Evolutionary conservation across 202 grass and related monocot species (phyloP).

Genomic region (Sporobolus alterniflorus): DNA sequence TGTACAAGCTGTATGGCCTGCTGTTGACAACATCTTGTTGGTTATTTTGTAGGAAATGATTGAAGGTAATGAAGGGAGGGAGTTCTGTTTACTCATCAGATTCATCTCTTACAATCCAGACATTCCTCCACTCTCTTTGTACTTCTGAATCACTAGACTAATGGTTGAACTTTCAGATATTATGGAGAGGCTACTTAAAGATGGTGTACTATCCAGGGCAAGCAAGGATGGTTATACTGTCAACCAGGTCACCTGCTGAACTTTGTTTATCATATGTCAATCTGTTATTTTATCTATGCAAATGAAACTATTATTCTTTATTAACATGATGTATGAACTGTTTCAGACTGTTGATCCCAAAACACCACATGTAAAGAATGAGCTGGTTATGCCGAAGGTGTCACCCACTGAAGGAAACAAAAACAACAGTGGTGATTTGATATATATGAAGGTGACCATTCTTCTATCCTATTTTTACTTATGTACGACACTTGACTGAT

Average conservation of each 20-base stretch:
- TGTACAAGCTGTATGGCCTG: constrained; percentile 5
- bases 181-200: constrained; percentile 82
- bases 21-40: constrained; percentile 35
- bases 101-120: constrained; percentile 17
- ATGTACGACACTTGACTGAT: constrained; percentile 12
- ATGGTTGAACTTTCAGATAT: constrained; percentile 63
- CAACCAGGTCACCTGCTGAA: constrained; percentile 65
- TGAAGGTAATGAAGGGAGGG: constrained; percentile 73
- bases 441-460: constrained; percentile 90
- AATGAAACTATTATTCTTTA: not conserved
- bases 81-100: not conserved
- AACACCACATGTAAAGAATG: constrained; percentile 58
- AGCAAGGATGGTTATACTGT: constrained; percentile 82
- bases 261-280: constrained; percentile 24
- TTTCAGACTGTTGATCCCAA: constrained; percentile 43
- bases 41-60: constrained; percentile 72
- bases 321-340: constrained; percentile 21
- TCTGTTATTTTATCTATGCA: not conserved
- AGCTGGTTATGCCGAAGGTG: constrained; percentile 51
- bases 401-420: constrained; percentile 46
- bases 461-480: constrained; percentile 16
- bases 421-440: constrained; percentile 52
- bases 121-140: constrained; percentile 32
- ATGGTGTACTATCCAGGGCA: constrained; percentile 67
- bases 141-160: constrained; percentile 23